Percentiles rank a stretch among this genome's conserved stretches.
These are phyloP conservation scores for Neonectria faginata DNA, from an alignment of 2,329 filamentous ascomycete species.

Conservation along the genomic window DNA sequence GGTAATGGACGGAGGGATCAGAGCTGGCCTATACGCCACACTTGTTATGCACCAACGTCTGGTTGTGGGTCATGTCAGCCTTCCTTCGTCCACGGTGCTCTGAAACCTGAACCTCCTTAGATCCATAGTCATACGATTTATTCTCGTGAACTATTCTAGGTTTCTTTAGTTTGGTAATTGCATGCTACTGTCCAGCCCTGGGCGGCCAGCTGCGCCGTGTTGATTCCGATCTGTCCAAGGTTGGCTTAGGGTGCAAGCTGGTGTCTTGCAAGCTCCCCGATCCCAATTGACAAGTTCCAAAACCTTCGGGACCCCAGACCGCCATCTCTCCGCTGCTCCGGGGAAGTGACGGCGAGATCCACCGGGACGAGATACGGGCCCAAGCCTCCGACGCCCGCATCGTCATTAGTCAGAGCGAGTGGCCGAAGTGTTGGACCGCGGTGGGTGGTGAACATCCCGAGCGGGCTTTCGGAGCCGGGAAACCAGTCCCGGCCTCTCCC, in stretches of 20 bases:
- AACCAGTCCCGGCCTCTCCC: constrained; percentile 30
- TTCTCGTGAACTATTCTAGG: constrained; percentile 19
- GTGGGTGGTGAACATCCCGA: constrained; percentile 16
- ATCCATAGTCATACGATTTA: constrained; percentile 13
- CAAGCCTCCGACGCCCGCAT: constrained; percentile 15
- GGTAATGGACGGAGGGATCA: constrained; percentile 6
- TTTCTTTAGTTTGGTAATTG: constrained; percentile 1
- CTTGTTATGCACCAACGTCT: constrained; percentile 3
- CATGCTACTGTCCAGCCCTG: background rate
- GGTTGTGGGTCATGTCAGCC: constrained; percentile 13
- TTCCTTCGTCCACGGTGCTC: background rate
- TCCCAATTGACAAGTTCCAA: constrained; percentile 3
- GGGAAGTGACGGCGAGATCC: constrained; percentile 26
- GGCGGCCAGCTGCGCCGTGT: constrained; percentile 3
- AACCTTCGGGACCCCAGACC: constrained; percentile 26
- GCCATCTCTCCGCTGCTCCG: constrained; percentile 25
- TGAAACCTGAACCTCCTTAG: background rate
- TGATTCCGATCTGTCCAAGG: constrained; percentile 8
- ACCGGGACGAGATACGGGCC: constrained; percentile 23
- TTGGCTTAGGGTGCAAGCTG: constrained; percentile 4
- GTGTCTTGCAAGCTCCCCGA: constrained; percentile 12
- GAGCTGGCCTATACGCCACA: constrained; percentile 9
- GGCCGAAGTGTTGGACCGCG: constrained; percentile 11
- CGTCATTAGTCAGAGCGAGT: constrained; percentile 11
- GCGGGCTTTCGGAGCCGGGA: constrained; percentile 28